A percentile compares a stretch with the other conserved stretches of the same genome.
These are phyloP conservation scores for Rehmannia glutinosa DNA, from an alignment of 257 asterid species.

Conservation along the genomic window DNA sequence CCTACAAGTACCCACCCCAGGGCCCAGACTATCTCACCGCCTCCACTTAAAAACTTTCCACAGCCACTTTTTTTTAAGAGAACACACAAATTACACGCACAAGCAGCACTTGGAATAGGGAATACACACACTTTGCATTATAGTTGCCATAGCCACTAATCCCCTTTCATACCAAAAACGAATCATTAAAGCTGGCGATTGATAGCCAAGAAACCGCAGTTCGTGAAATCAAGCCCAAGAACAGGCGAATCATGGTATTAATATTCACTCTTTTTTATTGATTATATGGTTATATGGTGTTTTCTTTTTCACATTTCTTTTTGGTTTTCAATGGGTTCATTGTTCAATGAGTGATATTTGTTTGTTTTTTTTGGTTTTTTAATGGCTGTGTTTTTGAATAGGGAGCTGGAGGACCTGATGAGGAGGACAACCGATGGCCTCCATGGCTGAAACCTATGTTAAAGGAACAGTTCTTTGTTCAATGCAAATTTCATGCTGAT, in stretches of 20 bases:
- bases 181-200: slow-evolving; percentile 62
- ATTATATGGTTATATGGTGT: too few relatives aligned
- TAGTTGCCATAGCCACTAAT: background rate
- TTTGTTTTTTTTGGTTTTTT: background rate
- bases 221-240: slow-evolving; percentile 63
- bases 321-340: too few relatives aligned
- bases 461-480: slow-evolving; percentile 45
- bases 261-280: background rate
- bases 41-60: slow-evolving; percentile 38
- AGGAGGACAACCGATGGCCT: slow-evolving; percentile 64
- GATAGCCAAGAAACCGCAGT: slow-evolving; percentile 54
- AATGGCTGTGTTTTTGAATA: slow-evolving; percentile 1
- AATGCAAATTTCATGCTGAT: slow-evolving; percentile 50
- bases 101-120: too few relatives aligned
- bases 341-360: too few relatives aligned
- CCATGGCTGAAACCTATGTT: slow-evolving; percentile 53
- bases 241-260: slow-evolving; percentile 67
- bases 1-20: slow-evolving; percentile 30
- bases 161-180: background rate
- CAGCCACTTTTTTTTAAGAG: slow-evolving; percentile 16
- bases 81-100: slow-evolving; percentile 16
- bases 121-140: background rate
- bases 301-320: background rate
- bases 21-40: slow-evolving; percentile 29
- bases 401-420: slow-evolving; percentile 66